These are phyloP conservation scores for Pneumocystis carinii DNA, from an alignment of 1,139 yeast species.

Conservation along the genomic window DNA sequence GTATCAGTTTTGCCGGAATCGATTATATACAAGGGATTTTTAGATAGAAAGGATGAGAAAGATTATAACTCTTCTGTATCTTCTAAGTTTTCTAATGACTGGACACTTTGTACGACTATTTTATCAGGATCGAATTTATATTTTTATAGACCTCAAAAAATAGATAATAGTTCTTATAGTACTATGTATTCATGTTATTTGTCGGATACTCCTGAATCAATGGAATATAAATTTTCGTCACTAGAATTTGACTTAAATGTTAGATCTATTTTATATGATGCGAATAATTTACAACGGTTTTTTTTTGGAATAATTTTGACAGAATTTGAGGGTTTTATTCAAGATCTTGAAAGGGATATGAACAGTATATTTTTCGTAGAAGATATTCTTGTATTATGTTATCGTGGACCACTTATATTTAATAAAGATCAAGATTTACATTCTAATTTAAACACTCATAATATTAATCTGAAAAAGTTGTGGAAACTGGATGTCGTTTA, in stretches of 20 bases:
- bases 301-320: not conserved
- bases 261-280: not conserved
- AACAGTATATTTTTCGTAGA: not conserved
- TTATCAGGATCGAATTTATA: not conserved
- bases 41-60: not conserved
- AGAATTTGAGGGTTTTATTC: not conserved
- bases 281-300: not conserved
- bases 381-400: not conserved
- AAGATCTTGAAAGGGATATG: not conserved
- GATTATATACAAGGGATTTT: not conserved
- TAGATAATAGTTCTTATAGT: not conserved
- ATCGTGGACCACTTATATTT: not conserved
- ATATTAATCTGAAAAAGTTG: not conserved
- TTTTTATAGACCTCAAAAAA: not conserved
- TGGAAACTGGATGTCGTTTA: not conserved
- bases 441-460: not conserved
- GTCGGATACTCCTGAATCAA: not conserved
- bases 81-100: not conserved
- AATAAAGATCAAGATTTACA: not conserved
- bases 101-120: not conserved
- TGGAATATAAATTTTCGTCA: not conserved
- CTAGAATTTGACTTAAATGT: not conserved
- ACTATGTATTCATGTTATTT: not conserved
- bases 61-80: not conserved
- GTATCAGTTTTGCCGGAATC: not conserved